Evolutionary conservation across 225 moss, liverwort and hornwort species (phyloP), one percentile per base, ranked within the genome.

Genomic region (Sphagnum tenellum): DNA sequence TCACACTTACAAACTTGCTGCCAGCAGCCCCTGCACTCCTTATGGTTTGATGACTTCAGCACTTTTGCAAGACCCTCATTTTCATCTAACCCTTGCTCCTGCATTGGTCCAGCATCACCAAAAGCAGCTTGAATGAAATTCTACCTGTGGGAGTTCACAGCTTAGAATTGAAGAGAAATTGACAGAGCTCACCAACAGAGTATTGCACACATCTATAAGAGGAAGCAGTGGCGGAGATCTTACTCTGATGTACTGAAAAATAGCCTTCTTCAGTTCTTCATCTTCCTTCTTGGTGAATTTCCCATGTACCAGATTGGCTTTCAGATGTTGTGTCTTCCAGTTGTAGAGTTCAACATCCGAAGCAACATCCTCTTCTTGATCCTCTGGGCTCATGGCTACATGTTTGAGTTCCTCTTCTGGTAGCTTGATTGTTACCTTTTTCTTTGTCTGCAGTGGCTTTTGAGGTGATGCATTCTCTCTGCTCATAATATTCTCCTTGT

Each of bases 161-260:
- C 11, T n/a, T 8, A 59, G 58, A 59, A 47, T 7, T 61, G 2
- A 14, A 47, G 4, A 4, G 12, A 50, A 64, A 4, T 10, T 50
- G 11, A 64, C 13, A 14, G 10, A 12, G 44, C 29, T 29, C 29
- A 29, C 29, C 29, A 29, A 29, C 29, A 29, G 29, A 29, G 29
- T 29, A 29, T 1, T 29, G 29, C 0, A 29, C 29, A 1, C 29
- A 29, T 29, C 29, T 1, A 0, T 29, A 29, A 29, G 29, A 29
- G 29, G 29, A 29, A 29, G 29, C 29, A 29, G 29, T 29, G 29
- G 29, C 29, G 29, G 29, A 29, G 29, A 29, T 11, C 75, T 73
- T 71, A 81, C 84, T 66, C 66, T 71, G 49, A 84, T 81, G 64
- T 75, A 84, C 46, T 76, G 71, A 64, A 75, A 76, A 53, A 84